Base-by-base conservation (phyloP, 1,139 yeast species). In the Yamadazyma atmosphaerica region DNA sequence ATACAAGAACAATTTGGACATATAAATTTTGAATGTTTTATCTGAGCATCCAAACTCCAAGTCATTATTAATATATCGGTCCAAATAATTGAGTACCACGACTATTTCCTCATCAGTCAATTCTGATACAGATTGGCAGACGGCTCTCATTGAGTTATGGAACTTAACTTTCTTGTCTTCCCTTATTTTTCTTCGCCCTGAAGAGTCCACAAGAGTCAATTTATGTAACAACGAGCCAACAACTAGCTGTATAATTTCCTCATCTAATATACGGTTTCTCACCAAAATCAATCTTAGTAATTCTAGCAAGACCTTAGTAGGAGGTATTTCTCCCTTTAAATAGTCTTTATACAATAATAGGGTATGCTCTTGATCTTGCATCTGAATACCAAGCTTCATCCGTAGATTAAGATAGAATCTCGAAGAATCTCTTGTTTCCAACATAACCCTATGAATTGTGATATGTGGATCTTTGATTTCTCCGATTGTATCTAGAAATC, bases 81-180 rank as follows among this genome's bases (percentile, higher is more conserved):
- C 29, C 10, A 43, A 14, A 8, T 11, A 13, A 15, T 34, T 35
- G 8, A 45, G 13, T 4, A 38, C 34, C 2, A 15, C 4, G 11
- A 24, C 9, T 1, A 51, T 38, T 17, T 52, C 45, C 1, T 43
- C 39, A 1, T 56, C 40, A 3, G 50, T 45, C 8, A 61, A 39
- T n/a, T 53, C 42, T 1, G 72, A 60, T 6, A 66, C 32, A n/a
- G 61, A 44, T 41, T 65, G 70, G 1, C 60, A 65, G 16, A 63
- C 36, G 4, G 64, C 54, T 28, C 68, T 44, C 5, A 67, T 38
- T 2, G 56, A 41, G 37, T 57, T 56, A 43, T 59, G 66, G 36
- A 63, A 59, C 21, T 46, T 47, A 3, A 52, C 54, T 11, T 32
- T 55, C 32, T 61, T 56, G 0, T 38, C 4, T 30, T 21, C 16